Evolutionary conservation across 1,284 basidiomycete species (phyloP), one percentile per base, ranked within the genome.

Genomic region (Clitocybe nebularis): DNA sequence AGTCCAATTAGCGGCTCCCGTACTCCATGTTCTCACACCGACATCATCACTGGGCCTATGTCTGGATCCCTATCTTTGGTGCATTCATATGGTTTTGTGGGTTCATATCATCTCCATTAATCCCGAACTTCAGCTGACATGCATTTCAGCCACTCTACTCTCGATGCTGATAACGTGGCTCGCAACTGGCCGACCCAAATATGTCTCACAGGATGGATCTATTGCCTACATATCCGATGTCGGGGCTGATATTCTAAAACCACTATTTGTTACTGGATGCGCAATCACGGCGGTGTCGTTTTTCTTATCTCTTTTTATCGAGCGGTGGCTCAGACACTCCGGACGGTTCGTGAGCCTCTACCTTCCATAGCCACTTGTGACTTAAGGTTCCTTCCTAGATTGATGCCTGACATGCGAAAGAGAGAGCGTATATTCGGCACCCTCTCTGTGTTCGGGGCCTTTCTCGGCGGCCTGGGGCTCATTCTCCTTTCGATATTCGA

Each of bases 191-290:
- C 61, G 61, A 19, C 68, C 66, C 6, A 58, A 53, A 52, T 67
- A 68, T 43, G 54, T 55, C 17, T 66, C 69, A 4, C 66, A 69
- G 59, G 72, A 79, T 23, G 74, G 74, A 24, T 63, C 58, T 3
- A 77, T 88, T 40, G 78, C 79, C 8, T 87, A 83, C 59, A 86
- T 88, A 38, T 86, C 83, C 16, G 84, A 88, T 54, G 62, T 88
- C 23, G 85, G 81, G 14, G 85, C 84, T 16, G 73, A 73, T 51
- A 68, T 72, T 33, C 64, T 89, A 23, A 87, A 88, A 56, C 85
- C 85, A 4, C 68, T 89, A 21, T 89, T 89, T 55, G 66, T 88
- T 32, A 64, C 69, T 5, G 77, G 77, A 10, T 79, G 76, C 51
- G 64, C 67, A 25, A 70, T 85, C 43, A 85, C 84, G 2, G 79